Conservation (phyloP, 2,329 filamentous ascomycete species). For the Chaetomiaceae sp. region DNA sequence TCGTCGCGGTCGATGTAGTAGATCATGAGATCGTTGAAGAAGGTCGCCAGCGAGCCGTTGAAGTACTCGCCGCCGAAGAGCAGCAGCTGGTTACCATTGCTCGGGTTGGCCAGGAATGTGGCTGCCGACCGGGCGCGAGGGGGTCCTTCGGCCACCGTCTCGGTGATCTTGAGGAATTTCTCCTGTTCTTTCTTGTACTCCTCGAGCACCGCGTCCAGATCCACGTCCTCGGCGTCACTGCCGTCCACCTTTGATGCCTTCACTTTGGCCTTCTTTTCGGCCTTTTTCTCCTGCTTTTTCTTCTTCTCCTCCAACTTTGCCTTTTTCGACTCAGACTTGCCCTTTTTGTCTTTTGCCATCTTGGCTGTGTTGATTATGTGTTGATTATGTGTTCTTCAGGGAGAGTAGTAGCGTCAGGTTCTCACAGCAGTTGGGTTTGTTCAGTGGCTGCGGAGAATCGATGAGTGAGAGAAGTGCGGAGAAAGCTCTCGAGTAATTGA, state of each 20-base stretch:
- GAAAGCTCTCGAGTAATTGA: not conserved
- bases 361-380: not conserved
- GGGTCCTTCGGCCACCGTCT: slow-evolving; percentile 64
- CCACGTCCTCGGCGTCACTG: slow-evolving; percentile 86
- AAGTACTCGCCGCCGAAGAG: slow-evolving; percentile 95
- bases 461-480: slow-evolving; percentile 10
- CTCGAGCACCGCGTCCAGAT: slow-evolving; percentile 87
- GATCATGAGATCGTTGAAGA: slow-evolving; percentile 63
- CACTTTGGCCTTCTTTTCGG: slow-evolving; percentile 75
- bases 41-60: slow-evolving; percentile 79
- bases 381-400: not conserved
- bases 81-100: slow-evolving; percentile 81
- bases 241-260: slow-evolving; percentile 69
- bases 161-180: slow-evolving; percentile 89
- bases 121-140: slow-evolving; percentile 76
- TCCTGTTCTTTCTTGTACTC: slow-evolving; percentile 93
- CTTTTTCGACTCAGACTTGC: slow-evolving; percentile 41
- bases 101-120: slow-evolving; percentile 78
- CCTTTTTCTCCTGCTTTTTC: slow-evolving; percentile 81
- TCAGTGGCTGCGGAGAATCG: no score
- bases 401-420: no score
- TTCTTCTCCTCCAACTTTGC: slow-evolving; percentile 58
- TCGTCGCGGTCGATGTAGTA: slow-evolving; percentile 79
- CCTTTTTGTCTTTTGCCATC: slow-evolving; percentile 46
- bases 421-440: no score